Conservation (phyloP, 148 eudicot species). For the Silene uniflora region DNA sequence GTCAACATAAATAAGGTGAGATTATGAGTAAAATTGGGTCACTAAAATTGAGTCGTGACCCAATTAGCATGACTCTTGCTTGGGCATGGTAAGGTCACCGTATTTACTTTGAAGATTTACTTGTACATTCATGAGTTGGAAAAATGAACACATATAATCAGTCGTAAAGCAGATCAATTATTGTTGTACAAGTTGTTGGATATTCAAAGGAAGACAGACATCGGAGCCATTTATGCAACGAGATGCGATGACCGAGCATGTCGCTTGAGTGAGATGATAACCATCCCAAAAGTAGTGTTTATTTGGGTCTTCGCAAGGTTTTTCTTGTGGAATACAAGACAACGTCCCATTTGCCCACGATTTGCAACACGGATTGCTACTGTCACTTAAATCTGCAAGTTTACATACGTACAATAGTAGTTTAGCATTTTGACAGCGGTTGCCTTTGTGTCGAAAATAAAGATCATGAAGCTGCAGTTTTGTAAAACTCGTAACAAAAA, state of each 20-base stretch:
- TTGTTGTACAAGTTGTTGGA: conserved; percentile 23
- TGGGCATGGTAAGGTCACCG: too few species aligned
- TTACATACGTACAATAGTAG: not conserved
- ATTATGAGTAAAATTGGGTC: too few species aligned
- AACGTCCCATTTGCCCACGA: conserved; percentile 20
- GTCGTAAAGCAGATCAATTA: not conserved
- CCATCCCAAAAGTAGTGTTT: conserved; percentile 55
- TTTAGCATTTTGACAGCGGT: not conserved
- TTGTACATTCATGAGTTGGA: too few species aligned
- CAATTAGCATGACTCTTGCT: too few species aligned
- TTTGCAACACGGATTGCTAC: conserved; percentile 13
- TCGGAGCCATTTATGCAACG: conserved; percentile 35
- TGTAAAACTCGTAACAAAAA: too few species aligned
- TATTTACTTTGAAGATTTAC: too few species aligned
- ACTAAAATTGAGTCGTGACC: too few species aligned
- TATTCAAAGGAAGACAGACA: conserved; percentile 30
- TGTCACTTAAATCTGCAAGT: conserved; percentile 6
- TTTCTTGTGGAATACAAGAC: conserved; percentile 26
- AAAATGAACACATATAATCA: too few species aligned
- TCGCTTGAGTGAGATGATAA: conserved; percentile 47
- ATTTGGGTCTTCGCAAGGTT: conserved; percentile 33
- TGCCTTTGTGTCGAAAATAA: not conserved
- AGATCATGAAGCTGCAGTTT: not conserved
- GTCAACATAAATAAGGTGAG: too few species aligned
- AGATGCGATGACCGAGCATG: conserved; percentile 29